Evolutionary conservation across 1,284 basidiomycete species (phyloP), one percentile per base, ranked within the genome.

Genomic region (Marasmius fiardii): DNA sequence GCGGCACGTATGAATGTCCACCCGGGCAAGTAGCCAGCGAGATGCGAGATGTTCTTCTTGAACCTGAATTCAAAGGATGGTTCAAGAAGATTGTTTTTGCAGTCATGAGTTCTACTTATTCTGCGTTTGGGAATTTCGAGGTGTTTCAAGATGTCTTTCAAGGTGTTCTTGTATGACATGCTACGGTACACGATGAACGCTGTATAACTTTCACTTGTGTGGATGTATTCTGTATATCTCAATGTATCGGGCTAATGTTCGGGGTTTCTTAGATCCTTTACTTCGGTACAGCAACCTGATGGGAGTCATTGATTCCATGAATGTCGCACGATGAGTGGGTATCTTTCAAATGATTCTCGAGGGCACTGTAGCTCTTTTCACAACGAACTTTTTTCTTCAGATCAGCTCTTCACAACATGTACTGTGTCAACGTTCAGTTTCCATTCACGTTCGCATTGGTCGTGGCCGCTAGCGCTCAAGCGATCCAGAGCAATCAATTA

Each of bases 1-100:
- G 76, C 56, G 77, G 76, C 11, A 74, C 68, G 1, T 79, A 78
- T 59, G 56, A 37, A 7, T 78, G 75, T 59, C 77, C 77, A 3
- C 70, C 76, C 1, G 55, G 56, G 8, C 65, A 71, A 33, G 76
- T 79, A 7, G 75, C 77, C 0, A 55, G 66, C 8, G 70, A 76
- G 61, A 78, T 78, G 77, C 75, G 69, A 52, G 59, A 60, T 8
- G 71, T 75, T 21, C 62, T 78, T n/a, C 61, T 71, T 16, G 72
- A 77, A 34, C 58, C 63, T 8, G 77, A 79, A 58, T 79, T 79
- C 63, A 66, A 63, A n/a, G 74, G 74, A 1, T 73, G 73, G 68
- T 78, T 79, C 61, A 60, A 64, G 31, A 61, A 66, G 44, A 67
- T 78, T 10, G 61, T 73, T 3, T 78, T 79, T 58, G 76, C 77